Evolutionary conservation across 352 stramenopile genomes (phyloP).

Genomic region (Globisporangium nunn): DNA sequence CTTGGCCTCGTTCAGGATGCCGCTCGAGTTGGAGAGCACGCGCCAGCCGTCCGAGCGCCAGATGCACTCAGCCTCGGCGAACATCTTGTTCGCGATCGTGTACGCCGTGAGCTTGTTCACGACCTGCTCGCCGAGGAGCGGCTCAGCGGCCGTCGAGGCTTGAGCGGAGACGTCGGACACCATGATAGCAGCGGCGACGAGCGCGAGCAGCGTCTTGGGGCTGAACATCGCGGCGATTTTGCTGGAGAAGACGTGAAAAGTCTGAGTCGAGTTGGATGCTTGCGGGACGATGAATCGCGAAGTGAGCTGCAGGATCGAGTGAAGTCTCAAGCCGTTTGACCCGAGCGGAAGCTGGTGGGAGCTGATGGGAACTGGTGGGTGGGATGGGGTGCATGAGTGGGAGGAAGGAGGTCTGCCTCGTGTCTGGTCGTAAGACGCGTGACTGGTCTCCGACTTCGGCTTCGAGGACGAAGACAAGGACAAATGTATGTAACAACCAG

Average conservation of each 20-base stretch:
- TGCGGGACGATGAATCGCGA: neutral
- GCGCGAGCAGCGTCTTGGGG: slow-evolving; percentile 12
- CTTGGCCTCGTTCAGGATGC: slow-evolving; percentile 25
- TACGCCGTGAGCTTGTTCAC: slow-evolving; percentile 14
- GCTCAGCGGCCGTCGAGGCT: neutral
- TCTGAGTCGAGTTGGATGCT: neutral
- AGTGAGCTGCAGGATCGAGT: neutral
- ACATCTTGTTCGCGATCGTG: slow-evolving; percentile 17
- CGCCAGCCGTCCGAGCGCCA: slow-evolving; percentile 20
- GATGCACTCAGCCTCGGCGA: slow-evolving; percentile 23
- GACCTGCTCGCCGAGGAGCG: slow-evolving; percentile 18
- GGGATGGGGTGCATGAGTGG: too few species aligned
- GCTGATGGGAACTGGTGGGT: too few species aligned
- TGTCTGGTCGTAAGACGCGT: too few species aligned
- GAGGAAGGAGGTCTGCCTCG: too few species aligned
- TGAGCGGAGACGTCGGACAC: slow-evolving; percentile 2
- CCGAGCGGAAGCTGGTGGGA: neutral
- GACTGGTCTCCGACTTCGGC: too few species aligned
- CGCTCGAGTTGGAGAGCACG: slow-evolving; percentile 21
- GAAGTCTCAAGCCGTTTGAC: neutral
- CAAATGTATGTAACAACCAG: neutral
- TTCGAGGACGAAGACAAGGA: neutral
- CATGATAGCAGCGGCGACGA: slow-evolving; percentile 5
- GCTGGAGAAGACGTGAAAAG: too few species aligned
- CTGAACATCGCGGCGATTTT: slow-evolving; percentile 12